A percentile compares a stretch with the other conserved stretches of the same genome.
Conservation (phyloP, 2,329 filamentous ascomycete species). For the Ceratocystis harringtonii region DNA sequence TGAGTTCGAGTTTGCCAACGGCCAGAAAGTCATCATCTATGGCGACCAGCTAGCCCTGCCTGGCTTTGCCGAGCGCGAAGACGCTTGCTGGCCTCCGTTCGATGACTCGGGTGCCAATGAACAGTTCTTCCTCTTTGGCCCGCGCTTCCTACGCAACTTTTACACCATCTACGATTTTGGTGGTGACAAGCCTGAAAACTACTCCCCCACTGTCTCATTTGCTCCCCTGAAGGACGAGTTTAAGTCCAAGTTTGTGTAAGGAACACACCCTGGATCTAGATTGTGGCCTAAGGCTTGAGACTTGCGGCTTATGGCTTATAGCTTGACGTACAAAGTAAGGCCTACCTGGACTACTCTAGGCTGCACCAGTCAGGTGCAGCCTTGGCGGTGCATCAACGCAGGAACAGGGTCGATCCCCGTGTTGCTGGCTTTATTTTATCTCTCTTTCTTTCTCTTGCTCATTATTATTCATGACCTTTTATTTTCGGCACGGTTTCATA, state of each 20-base stretch:
- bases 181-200: conserved; percentile 9
- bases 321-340: not conserved
- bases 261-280: not conserved
- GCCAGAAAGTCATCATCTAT: conserved; percentile 22
- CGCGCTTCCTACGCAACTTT: conserved; percentile 22
- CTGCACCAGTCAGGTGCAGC: no score
- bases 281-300: not conserved
- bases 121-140: conserved; percentile 24
- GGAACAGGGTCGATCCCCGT: no score
- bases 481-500: not conserved
- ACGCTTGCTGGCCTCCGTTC: conserved; percentile 27
- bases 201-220: conserved; percentile 19
- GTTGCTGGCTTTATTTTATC: no score
- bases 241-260: conserved; percentile 8
- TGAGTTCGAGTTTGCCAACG: conserved; percentile 22
- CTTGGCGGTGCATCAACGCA: no score
- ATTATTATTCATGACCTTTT: not conserved
- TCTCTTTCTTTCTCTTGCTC: conserved; percentile 2
- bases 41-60: conserved; percentile 24
- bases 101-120: conserved; percentile 19
- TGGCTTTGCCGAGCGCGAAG: conserved; percentile 24
- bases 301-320: not conserved
- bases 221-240: conserved; percentile 20
- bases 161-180: conserved; percentile 26
- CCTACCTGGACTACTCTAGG: no score